These are phyloP conservation scores for Tolypocladium album DNA, from an alignment of 2,329 filamentous ascomycete genomes.

Conservation along the genomic window DNA sequence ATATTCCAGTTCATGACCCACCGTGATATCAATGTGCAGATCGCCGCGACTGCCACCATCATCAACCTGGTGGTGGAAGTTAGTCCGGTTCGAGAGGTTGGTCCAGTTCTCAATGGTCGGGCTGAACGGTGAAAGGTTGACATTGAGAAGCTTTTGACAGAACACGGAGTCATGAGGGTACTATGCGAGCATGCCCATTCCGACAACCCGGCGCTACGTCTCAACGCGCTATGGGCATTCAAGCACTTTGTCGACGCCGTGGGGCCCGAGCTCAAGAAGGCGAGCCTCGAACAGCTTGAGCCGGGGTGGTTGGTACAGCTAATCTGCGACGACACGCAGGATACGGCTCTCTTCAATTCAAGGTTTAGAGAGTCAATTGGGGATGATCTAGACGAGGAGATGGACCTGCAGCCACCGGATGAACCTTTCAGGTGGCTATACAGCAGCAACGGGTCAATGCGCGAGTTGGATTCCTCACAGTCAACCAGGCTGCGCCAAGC, in stretches of 20 bases:
- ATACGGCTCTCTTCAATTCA: conserved; percentile 33
- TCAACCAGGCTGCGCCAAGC: conserved; percentile 36
- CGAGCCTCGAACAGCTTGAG: conserved; percentile 66
- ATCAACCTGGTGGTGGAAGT: conserved; percentile 82
- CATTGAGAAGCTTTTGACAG: conserved; percentile 52
- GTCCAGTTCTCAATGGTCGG: neutral
- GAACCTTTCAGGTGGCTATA: conserved; percentile 29
- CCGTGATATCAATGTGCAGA: conserved; percentile 65
- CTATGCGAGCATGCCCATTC: conserved; percentile 81
- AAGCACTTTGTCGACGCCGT: conserved; percentile 78
- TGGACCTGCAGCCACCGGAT: conserved; percentile 42
- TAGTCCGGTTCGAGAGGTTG: conserved; percentile 80
- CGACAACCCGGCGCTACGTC: conserved; percentile 62
- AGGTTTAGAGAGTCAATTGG: conserved; percentile 14
- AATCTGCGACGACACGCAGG: conserved; percentile 54
- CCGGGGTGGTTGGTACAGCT: conserved; percentile 72
- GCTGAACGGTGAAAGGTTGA: conserved; percentile 9
- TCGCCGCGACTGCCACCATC: conserved; percentile 74
- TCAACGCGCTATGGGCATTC: conserved; percentile 86
- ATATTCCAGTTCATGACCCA: conserved; percentile 67
- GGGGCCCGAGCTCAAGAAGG: conserved; percentile 61
- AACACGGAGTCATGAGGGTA: conserved; percentile 62
- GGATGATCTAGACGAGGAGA: conserved; percentile 45
- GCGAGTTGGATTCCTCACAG: conserved; percentile 20
- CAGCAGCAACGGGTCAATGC: conserved; percentile 18